Base-by-base conservation (phyloP, 1,139 yeast species). In the Pichia sp. region DNA sequence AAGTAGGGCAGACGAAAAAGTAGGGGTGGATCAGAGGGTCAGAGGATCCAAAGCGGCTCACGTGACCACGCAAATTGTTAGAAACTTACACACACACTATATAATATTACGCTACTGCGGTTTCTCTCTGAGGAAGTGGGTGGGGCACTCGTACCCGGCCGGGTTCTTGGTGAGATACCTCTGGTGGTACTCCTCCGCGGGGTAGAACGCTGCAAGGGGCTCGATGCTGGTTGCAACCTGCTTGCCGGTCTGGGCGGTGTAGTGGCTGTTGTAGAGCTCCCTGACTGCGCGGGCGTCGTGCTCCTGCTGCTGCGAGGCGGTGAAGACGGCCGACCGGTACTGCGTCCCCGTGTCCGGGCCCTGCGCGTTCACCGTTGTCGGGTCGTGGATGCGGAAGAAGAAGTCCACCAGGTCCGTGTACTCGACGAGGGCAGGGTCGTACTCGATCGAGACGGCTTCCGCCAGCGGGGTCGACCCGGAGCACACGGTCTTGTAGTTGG, bases 151-250 rank as follows among this genome's bases (percentile, higher is more conserved):
- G 62, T 86, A 84, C 4, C 96, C 96, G 4, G 67, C 64, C 1
- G 96, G 95, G 58, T 89, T 86, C 56, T 76, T 79, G 42, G 71
- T 69, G 55, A 89, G 68, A 60, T 91, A 91, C 47, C 72, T 58
- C 59, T 91, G 97, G 60, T 91, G 97, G 60, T 89, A 91, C 31
- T 79, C 88, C 62, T 91, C 98, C 17, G 97, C 97, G 57, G 89
- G 96, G 67, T 80, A 80, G 72, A 86, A 91, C 43, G 69, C 69
- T 41, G 68, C 61, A 41, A 85, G 71, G 14, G 85, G 83, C 54
- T 76, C 84, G 42, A 89, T 75, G 39, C 66, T 66, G 1, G 97
- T 88, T 40, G 68, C 83, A 31, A 80, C 76, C 40, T 62, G 61
- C 49, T 69, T 60, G n/a, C 62, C 62, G 14, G 65, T 64, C 17